Evolutionary conservation across 164 flowering plant genomes (phyloP).

Genomic region (Tinospora cordifolia): DNA sequence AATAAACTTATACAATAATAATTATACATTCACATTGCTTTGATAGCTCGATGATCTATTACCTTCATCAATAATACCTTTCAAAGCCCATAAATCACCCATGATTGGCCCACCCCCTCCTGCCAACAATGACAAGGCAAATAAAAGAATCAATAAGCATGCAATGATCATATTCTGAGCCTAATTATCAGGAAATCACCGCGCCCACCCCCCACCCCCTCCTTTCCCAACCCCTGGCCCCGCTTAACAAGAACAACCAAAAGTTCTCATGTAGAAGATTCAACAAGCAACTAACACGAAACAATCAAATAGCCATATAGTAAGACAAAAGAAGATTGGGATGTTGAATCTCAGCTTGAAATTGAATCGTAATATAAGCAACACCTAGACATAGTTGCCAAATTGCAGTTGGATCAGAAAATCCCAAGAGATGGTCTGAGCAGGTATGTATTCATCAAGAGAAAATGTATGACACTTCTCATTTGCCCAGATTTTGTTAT

Average conservation of each 20-base stretch:
- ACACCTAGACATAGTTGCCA: too few species aligned
- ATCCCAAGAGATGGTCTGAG: too few species aligned
- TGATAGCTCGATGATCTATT: background rate
- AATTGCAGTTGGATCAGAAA: too few species aligned
- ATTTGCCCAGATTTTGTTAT: too few species aligned
- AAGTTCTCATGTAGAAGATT: background rate
- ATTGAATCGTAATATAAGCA: background rate
- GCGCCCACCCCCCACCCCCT: too few species aligned
- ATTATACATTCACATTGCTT: background rate
- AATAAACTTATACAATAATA: background rate
- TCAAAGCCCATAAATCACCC: conserved; percentile 99
- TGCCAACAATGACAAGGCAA: conserved; percentile 22
- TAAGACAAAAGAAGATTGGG: background rate
- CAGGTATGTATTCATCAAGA: background rate
- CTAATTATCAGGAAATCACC: background rate
- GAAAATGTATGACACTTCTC: background rate
- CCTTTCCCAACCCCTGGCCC: too few species aligned
- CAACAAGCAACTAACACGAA: background rate
- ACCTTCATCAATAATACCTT: conserved; percentile 95
- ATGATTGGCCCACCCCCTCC: conserved; percentile 97
- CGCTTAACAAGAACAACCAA: too few species aligned
- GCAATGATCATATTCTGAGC: background rate
- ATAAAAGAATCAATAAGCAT: background rate
- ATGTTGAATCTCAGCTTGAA: background rate
- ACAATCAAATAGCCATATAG: background rate